These are phyloP conservation scores for Phytophthora multivora DNA, from an alignment of 352 stramenopile genomes.

Conservation along the genomic window DNA sequence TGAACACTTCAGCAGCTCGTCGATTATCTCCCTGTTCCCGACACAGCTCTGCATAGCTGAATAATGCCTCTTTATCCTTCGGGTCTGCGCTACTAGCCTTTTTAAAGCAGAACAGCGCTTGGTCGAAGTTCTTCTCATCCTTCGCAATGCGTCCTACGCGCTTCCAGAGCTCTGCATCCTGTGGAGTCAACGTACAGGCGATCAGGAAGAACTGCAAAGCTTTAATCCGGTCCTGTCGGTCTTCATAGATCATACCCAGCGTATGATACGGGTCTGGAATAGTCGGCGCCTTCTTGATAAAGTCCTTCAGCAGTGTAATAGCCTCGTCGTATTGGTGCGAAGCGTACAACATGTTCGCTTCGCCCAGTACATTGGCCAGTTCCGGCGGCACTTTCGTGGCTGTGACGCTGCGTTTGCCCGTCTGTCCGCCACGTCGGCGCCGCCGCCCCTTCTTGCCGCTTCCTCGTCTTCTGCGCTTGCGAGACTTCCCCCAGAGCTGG, in stretches of 20 bases:
- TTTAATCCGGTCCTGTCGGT: conserved; percentile 79
- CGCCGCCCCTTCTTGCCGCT: conserved; percentile 25
- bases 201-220: conserved; percentile 89
- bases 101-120: conserved; percentile 87
- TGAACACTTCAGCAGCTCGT: conserved; percentile 79
- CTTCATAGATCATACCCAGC: conserved; percentile 88
- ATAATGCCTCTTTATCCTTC: conserved; percentile 82
- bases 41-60: conserved; percentile 83
- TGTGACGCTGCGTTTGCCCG: conserved; percentile 62
- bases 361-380: conserved; percentile 76
- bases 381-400: conserved; percentile 81
- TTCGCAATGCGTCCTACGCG: conserved; percentile 84
- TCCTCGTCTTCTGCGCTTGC: conserved; percentile 52
- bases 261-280: conserved; percentile 89
- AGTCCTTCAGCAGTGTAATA: conserved; percentile 84
- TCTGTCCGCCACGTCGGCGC: conserved; percentile 35
- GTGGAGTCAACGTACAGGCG: conserved; percentile 78
- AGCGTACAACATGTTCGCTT: conserved; percentile 88
- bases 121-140: conserved; percentile 87
- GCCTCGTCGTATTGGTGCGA: conserved; percentile 87
- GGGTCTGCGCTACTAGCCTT: conserved; percentile 81
- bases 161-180: conserved; percentile 87
- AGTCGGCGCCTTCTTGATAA: conserved; percentile 89
- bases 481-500: conserved; percentile 78
- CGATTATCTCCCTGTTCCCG: conserved; percentile 81